Percentiles rank a stretch among this genome's conserved stretches.
Evolutionary conservation across 305 asterid species (phyloP).

Genomic region (Striga hermonthica): DNA sequence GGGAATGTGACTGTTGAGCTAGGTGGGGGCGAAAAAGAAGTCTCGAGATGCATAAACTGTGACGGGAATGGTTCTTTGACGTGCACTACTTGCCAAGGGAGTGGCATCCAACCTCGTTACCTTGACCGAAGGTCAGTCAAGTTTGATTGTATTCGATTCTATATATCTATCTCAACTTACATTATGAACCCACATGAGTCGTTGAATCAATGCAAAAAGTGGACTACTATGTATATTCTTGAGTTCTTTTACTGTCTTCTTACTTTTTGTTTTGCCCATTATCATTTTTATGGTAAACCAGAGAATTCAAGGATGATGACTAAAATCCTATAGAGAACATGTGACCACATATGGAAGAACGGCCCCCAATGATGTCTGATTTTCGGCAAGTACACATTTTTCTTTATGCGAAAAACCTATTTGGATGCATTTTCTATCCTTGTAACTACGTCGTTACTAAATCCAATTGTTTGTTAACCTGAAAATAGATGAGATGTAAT

Average conservation of each 20-base stretch:
- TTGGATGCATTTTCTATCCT: slow-evolving; percentile 25
- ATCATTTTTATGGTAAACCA: slow-evolving; percentile 30
- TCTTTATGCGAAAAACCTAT: slow-evolving; percentile 1
- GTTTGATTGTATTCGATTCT: background rate
- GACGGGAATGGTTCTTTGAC: slow-evolving; percentile 79
- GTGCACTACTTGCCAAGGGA: slow-evolving; percentile 98
- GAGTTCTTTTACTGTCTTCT: background rate
- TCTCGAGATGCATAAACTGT: slow-evolving; percentile 82
- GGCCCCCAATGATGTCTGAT: slow-evolving; percentile 29
- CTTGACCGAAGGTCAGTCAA: slow-evolving; percentile 83
- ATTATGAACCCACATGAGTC: background rate
- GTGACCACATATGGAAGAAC: slow-evolving; percentile 21
- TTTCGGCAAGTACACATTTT: slow-evolving; percentile 30
- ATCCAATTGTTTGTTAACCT: slow-evolving; percentile 16
- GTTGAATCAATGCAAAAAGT: background rate
- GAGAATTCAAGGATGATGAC: slow-evolving; percentile 96
- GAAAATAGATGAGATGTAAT: slow-evolving; percentile 10
- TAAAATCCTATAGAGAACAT: slow-evolving; percentile 36
- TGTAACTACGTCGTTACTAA: slow-evolving; percentile 9
- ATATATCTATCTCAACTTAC: background rate
- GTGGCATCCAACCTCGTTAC: slow-evolving; percentile 94
- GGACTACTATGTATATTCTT: background rate
- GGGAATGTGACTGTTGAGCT: slow-evolving; percentile 79
- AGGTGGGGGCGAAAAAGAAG: slow-evolving; percentile 82
- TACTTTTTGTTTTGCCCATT: background rate